phyloP scores from a whole-genome alignment of 768 basidiomycete genomes.

The Tricholoma sp. region DNA sequence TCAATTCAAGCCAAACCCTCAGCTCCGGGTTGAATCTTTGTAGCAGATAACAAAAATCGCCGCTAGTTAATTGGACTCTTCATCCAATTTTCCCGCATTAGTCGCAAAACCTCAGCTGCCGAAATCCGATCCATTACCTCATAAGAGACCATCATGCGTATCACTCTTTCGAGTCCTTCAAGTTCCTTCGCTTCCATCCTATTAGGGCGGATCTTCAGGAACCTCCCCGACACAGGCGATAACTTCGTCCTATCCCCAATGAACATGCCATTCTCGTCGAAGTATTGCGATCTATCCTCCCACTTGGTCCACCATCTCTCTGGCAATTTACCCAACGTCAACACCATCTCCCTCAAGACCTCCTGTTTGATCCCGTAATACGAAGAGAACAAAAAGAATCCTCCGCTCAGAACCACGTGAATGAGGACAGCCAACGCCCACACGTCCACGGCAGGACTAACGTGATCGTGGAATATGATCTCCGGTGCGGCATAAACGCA shows the following conservation, averaged over 20 bases:
- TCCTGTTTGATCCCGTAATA: conserved; percentile 2
- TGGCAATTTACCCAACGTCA: conserved; percentile 9
- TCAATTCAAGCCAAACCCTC: too few species aligned
- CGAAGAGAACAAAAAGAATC: background rate
- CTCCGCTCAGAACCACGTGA: conserved; percentile 7
- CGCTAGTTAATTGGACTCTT: too few species aligned
- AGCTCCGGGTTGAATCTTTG: too few species aligned
- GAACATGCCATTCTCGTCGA: conserved; percentile 8
- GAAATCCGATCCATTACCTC: conserved; percentile 8
- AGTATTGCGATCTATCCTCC: conserved; percentile 5
- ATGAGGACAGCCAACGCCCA: conserved; percentile 12
- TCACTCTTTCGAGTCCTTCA: background rate
- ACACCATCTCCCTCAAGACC: conserved; percentile 8
- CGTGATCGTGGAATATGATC: conserved; percentile 1
- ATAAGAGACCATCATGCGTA: conserved; percentile 12
- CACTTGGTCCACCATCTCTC: conserved; percentile 9
- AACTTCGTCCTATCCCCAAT: background rate
- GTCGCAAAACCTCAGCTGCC: conserved; percentile 7
- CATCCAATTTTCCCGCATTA: conserved; percentile 9
- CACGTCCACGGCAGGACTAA: background rate
- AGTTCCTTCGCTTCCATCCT: conserved; percentile 1
- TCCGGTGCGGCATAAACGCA: background rate
- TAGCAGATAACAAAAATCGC: too few species aligned
- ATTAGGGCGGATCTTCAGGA: background rate
- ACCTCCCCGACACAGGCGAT: background rate